A percentile compares a stretch with the other conserved stretches of the same genome.
These are phyloP conservation scores for Logfia minima DNA, from an alignment of 129 eudicot species.

Conservation along the genomic window DNA sequence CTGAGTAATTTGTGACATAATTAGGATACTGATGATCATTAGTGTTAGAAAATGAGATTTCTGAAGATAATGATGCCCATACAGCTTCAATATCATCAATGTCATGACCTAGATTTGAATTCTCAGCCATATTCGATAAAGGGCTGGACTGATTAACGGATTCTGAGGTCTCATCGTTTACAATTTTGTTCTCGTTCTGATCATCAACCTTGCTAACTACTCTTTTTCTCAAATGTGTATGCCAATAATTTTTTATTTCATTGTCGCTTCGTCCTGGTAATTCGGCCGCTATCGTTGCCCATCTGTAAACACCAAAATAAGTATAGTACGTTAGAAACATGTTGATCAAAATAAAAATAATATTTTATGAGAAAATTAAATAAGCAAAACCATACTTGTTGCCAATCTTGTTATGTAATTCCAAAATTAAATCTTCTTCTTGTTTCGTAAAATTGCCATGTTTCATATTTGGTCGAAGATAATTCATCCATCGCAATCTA, in stretches of 20 bases:
- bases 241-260: slow-evolving; percentile 43
- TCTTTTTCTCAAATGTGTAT: slow-evolving; percentile 34
- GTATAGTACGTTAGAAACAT: too few relatives aligned
- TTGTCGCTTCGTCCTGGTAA: slow-evolving; percentile 51
- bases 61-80: slow-evolving; percentile 15
- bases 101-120: not conserved
- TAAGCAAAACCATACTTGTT: slow-evolving; percentile 36
- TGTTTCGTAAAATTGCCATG: slow-evolving; percentile 38
- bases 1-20: not conserved
- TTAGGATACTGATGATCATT: too few relatives aligned
- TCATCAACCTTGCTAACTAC: slow-evolving; percentile 7
- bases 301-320: slow-evolving; percentile 18
- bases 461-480: slow-evolving; percentile 18
- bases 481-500: slow-evolving; percentile 47
- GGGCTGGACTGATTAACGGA: not conserved
- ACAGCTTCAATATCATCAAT: slow-evolving; percentile 15
- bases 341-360: too few relatives aligned
- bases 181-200: not conserved
- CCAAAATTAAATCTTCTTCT: slow-evolving; percentile 41
- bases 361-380: too few relatives aligned
- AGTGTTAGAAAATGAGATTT: too few relatives aligned
- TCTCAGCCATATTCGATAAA: too few relatives aligned
- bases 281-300: slow-evolving; percentile 41
- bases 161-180: not conserved
- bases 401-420: slow-evolving; percentile 35